These are phyloP conservation scores for Sphagnurus paluster DNA, from an alignment of 1,284 basidiomycete species.

Conservation along the genomic window DNA sequence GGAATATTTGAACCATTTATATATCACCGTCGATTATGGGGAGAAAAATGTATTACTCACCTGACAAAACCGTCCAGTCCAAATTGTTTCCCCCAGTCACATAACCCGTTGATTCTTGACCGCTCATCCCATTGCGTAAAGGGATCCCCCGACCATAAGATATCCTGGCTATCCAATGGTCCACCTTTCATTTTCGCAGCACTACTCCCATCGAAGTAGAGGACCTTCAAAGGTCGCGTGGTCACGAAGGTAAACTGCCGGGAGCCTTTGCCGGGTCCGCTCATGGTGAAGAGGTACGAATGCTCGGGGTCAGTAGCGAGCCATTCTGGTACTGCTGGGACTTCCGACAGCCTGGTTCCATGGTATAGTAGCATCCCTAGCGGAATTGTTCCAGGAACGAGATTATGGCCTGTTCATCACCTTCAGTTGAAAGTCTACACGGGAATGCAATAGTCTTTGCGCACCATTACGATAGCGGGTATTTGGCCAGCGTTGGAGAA, in stretches of 20 bases:
- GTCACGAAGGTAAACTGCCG: slow-evolving; percentile 37
- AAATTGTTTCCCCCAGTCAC: slow-evolving; percentile 18
- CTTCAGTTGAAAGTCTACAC: not conserved
- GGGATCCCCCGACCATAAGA: slow-evolving; percentile 36
- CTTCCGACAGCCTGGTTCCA: slow-evolving; percentile 25
- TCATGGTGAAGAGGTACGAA: slow-evolving; percentile 34
- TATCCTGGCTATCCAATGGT: slow-evolving; percentile 45
- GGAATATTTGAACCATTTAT: not conserved
- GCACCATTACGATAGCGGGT: slow-evolving; percentile 47
- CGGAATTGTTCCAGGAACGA: slow-evolving; percentile 41
- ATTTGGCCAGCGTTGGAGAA: slow-evolving; percentile 54
- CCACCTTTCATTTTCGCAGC: slow-evolving; percentile 41
- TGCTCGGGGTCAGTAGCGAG: slow-evolving; percentile 41
- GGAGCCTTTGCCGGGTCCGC: slow-evolving; percentile 21
- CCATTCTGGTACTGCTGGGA: slow-evolving; percentile 38
- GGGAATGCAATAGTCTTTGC: not conserved
- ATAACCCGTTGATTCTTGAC: slow-evolving; percentile 26
- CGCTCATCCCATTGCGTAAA: slow-evolving; percentile 25
- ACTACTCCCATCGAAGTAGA: slow-evolving; percentile 43
- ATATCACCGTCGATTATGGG: not conserved
- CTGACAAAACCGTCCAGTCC: slow-evolving; percentile 34
- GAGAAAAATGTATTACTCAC: slow-evolving; percentile 2
- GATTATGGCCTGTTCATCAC: slow-evolving; percentile 35
- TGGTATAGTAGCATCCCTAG: slow-evolving; percentile 44
- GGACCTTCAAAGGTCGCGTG: slow-evolving; percentile 33